Evolutionary conservation across 768 basidiomycete species (phyloP).

Genomic region (Obba rivulosa): DNA sequence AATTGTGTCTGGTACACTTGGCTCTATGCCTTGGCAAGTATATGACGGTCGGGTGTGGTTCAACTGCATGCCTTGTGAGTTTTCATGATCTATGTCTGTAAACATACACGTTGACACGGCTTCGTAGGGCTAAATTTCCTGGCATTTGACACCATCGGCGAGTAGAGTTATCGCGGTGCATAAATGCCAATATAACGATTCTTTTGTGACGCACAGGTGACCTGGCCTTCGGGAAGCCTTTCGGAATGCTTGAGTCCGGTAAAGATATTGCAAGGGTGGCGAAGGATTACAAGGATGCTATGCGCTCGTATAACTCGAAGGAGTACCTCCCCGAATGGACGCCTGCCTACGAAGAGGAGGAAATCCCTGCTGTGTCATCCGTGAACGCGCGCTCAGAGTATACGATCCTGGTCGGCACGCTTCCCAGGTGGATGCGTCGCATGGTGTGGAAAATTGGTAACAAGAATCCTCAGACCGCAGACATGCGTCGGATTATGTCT

Average conservation of each 20-base stretch:
- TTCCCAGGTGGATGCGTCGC: slow-evolving; percentile 2
- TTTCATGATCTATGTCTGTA: background rate
- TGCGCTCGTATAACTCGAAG: background rate
- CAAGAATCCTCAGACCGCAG: background rate
- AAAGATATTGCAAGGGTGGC: background rate
- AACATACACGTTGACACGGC: background rate
- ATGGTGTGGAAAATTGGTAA: background rate
- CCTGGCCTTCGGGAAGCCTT: slow-evolving; percentile 1
- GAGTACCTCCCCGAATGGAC: background rate
- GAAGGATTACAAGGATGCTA: background rate
- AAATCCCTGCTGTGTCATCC: background rate
- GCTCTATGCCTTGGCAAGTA: slow-evolving; percentile 51
- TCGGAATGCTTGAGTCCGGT: slow-evolving; percentile 4
- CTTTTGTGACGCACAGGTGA: background rate
- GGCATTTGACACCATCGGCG: slow-evolving; percentile 66
- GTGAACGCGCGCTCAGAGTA: background rate
- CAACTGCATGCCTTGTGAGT: slow-evolving; percentile 63
- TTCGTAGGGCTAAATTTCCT: slow-evolving; percentile 43
- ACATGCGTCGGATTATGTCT: background rate
- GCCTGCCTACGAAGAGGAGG: background rate
- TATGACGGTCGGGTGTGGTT: slow-evolving; percentile 56
- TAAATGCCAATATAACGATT: too few species aligned
- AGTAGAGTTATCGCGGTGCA: background rate
- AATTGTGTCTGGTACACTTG: slow-evolving; percentile 43
- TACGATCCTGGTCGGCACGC: slow-evolving; percentile 1